These are phyloP conservation scores for Coelastrella sp. DNA, from an alignment of 139 green algal genomes.

Conservation along the genomic window DNA sequence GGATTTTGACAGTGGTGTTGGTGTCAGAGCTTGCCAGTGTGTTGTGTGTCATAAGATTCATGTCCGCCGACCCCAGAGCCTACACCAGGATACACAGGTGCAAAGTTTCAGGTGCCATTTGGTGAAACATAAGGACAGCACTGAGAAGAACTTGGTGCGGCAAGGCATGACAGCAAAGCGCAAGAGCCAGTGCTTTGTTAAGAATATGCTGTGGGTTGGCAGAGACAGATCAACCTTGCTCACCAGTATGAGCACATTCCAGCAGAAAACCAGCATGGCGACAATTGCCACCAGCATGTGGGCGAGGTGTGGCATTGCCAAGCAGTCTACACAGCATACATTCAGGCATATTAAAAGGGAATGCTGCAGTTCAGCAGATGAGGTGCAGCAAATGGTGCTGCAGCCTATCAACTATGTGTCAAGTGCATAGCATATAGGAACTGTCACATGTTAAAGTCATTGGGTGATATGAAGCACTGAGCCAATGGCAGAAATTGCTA, in stretches of 20 bases:
- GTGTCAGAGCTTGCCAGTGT: neutral
- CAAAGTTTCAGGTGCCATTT: neutral
- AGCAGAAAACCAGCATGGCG: neutral
- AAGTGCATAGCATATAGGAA: neutral
- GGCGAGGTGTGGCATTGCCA: conserved; percentile 30
- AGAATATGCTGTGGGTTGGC: neutral
- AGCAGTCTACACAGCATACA: conserved; percentile 13
- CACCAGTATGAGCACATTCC: neutral
- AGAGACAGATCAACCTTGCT: neutral
- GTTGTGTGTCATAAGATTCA: neutral
- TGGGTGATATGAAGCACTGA: no score
- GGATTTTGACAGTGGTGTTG: neutral
- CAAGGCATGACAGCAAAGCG: neutral
- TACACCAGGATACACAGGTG: neutral
- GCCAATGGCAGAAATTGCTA: no score
- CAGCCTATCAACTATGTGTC: neutral
- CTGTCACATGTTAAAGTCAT: neutral
- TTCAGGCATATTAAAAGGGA: neutral
- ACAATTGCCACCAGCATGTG: conserved; percentile 24
- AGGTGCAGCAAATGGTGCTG: neutral
- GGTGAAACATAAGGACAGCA: neutral
- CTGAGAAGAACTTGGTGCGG: neutral
- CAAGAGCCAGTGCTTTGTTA: neutral
- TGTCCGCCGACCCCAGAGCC: neutral
- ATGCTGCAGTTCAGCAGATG: neutral